These are phyloP conservation scores for Anastatica hierochuntica DNA, from an alignment of 345 rosid genomes.

Conservation along the genomic window DNA sequence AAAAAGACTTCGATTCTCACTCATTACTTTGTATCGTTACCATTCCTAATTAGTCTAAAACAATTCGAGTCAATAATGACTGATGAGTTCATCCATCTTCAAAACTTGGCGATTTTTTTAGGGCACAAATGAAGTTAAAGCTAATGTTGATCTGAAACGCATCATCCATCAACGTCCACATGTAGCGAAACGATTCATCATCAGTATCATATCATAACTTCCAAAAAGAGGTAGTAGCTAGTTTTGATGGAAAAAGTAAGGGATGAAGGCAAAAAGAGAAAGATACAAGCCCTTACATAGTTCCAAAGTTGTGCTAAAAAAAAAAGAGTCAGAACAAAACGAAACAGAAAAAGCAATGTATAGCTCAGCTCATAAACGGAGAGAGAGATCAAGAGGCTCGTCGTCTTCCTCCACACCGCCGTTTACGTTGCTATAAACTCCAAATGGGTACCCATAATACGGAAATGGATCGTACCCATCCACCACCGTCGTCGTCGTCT, in stretches of 20 bases:
- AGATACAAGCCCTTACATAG: too few species aligned
- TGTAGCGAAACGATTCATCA: not conserved
- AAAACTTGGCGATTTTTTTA: too few species aligned
- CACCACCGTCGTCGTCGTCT: not conserved
- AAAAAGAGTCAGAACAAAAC: conserved; percentile 1
- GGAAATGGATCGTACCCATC: conserved; percentile 6
- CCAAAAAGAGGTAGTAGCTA: conserved; percentile 1
- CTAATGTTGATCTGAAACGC: too few species aligned
- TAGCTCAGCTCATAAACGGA: conserved; percentile 10
- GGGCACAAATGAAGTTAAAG: too few species aligned
- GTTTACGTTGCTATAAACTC: not conserved
- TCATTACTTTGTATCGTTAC: too few species aligned
- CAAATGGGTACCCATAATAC: conserved; percentile 12
- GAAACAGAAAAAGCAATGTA: not conserved
- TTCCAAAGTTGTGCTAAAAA: conserved; percentile 16
- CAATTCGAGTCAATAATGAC: too few species aligned
- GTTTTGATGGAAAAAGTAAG: not conserved
- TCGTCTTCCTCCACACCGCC: conserved; percentile 20
- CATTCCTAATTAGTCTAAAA: too few species aligned
- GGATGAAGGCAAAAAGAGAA: conserved; percentile 11
- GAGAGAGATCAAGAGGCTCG: conserved; percentile 23
- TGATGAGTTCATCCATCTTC: too few species aligned
- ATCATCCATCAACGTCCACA: too few species aligned
- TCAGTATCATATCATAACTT: too few species aligned
- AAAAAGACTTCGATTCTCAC: not conserved